These are phyloP conservation scores for Ogataea saltuana DNA, from an alignment of 805 yeast species.

Conservation along the genomic window DNA sequence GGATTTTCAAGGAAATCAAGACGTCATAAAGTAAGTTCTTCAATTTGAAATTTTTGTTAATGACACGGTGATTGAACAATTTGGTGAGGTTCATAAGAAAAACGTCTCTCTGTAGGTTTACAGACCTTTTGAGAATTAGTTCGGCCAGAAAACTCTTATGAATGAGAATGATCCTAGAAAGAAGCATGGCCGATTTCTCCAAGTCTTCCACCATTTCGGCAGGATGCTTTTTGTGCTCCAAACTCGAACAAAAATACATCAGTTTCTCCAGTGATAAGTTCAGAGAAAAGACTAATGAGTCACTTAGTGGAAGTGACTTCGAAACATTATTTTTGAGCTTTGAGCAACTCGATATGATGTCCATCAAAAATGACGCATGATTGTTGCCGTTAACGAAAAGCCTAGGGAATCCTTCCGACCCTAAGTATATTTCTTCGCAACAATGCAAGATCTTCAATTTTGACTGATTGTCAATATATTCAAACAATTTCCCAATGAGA, in stretches of 20 bases:
- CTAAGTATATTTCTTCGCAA: constrained; percentile 43
- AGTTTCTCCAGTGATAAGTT: constrained; percentile 42
- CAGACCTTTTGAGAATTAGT: constrained; percentile 43
- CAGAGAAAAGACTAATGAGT: constrained; percentile 43
- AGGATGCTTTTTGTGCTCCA: constrained; percentile 26
- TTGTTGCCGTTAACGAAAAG: constrained; percentile 27
- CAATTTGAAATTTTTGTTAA: constrained; percentile 48
- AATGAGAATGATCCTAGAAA: constrained; percentile 56
- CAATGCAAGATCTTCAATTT: constrained; percentile 38
- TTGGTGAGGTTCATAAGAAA: constrained; percentile 50
- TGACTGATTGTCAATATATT: constrained; percentile 34
- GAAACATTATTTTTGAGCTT: constrained; percentile 27
- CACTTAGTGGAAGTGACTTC: constrained; percentile 30
- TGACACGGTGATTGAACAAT: constrained; percentile 45
- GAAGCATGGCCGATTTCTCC: constrained; percentile 43
- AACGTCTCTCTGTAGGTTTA: constrained; percentile 42
- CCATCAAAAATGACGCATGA: constrained; percentile 42
- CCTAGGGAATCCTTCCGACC: constrained; percentile 42
- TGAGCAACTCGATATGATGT: constrained; percentile 49
- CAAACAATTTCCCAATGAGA: constrained; percentile 42
- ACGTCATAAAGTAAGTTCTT: constrained; percentile 61
- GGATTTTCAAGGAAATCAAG: constrained; percentile 50
- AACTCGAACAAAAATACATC: constrained; percentile 31
- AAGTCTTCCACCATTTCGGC: constrained; percentile 21
- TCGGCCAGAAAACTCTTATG: constrained; percentile 54